These are phyloP conservation scores for Fusarium haematococcum DNA, from an alignment of 2,329 filamentous ascomycete species.

Conservation along the genomic window DNA sequence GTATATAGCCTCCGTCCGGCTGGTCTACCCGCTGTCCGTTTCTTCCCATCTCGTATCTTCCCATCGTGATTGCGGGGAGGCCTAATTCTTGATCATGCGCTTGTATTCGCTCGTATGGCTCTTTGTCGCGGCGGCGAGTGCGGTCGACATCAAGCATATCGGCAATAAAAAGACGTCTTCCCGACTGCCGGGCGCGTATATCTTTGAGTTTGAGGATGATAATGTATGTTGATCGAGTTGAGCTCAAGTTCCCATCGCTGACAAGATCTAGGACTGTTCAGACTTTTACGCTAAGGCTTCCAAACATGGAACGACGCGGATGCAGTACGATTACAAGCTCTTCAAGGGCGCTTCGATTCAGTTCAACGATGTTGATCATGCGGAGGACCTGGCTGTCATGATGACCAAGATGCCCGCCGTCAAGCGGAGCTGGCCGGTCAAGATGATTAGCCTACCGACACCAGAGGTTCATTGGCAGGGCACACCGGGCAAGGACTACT, in stretches of 20 bases:
- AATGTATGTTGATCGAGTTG: conserved; percentile 51
- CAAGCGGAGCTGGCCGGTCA: conserved; percentile 63
- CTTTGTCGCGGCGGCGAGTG: conserved; percentile 49
- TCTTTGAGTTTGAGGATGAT: conserved; percentile 65
- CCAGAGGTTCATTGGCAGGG: conserved; percentile 57
- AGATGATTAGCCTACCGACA: conserved; percentile 58
- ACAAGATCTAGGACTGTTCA: conserved; percentile 21
- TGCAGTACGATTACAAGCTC: conserved; percentile 62
- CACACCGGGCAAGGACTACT: conserved; percentile 40
- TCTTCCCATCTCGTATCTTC: conserved; percentile 2
- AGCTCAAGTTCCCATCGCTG: not conserved
- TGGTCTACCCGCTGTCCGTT: not conserved
- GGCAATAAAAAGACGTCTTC: conserved; percentile 30
- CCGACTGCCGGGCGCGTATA: conserved; percentile 61
- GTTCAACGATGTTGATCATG: conserved; percentile 59
- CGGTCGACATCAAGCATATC: conserved; percentile 42
- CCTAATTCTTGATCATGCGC: conserved; percentile 38
- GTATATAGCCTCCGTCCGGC: conserved; percentile 24
- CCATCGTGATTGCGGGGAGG: conserved; percentile 26
- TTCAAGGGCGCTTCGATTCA: conserved; percentile 68
- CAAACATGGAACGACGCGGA: conserved; percentile 56
- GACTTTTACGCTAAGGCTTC: conserved; percentile 30
- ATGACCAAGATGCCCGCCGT: conserved; percentile 58
- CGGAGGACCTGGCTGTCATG: conserved; percentile 55
- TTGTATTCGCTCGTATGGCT: conserved; percentile 50